Evolutionary conservation across 305 asterid species (phyloP), one percentile per base, ranked within the genome.

Genomic region (Fraxinus paxiana): DNA sequence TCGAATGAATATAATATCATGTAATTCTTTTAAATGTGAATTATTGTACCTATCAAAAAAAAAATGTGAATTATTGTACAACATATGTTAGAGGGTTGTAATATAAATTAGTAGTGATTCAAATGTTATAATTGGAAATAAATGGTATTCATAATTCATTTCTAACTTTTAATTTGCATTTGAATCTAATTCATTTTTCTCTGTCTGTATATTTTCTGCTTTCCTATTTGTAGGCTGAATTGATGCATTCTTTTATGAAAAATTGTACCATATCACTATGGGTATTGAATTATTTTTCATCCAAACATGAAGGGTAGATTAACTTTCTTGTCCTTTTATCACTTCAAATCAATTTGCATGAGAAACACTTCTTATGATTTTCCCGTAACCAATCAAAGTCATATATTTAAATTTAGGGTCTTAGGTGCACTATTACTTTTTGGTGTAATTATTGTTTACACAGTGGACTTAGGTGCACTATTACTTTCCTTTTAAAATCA

Each of bases 211-310:
- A 15, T 28, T 69, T 31, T 31, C 26, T 70, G 75, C 24, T 70
- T 26, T 70, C 43, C 22, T 69, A 15, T 30, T 69, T 69, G 8
- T 69, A 69, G 74, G 41, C 46, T 15, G 38, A 70, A n/a, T 70
- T 70, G 22, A 17, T 26, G 22, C 17, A 4, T 22, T 30, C 75
- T 70, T 70, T 30, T 70, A 35, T 70, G 75, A n/a, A 70, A 30
- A 70, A 15, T 7, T 70, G 6, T 33, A 15, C 26, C 46, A 70
- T 70, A 15, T 31, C 15, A 13, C 43, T 8, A 70, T 15, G 22
- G 75, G 46, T 33, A 70, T 70, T 31, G 46, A 70, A 6, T 70
- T 31, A 31, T n/a, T 70, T 70, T 70, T n/a, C 75, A 70, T 70
- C 43, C 41, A 70, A 70, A 70, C 75, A 69, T 31, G 38, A 69